These are phyloP conservation scores for Scytalidium lignicola DNA, from an alignment of 2,329 filamentous ascomycete species.

Conservation along the genomic window DNA sequence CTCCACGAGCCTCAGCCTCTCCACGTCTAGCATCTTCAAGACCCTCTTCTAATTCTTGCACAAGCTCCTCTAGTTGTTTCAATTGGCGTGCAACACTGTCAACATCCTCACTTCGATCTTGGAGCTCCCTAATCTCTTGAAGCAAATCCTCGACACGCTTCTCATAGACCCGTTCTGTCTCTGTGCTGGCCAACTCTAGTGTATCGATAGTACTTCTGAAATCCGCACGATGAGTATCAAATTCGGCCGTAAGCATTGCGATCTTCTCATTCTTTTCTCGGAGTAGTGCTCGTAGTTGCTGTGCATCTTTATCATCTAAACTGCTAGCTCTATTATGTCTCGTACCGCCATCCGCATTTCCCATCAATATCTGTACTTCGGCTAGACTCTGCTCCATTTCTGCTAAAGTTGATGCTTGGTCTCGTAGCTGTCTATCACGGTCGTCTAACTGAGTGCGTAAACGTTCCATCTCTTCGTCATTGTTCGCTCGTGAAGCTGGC, in stretches of 20 bases:
- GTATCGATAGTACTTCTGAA: conserved; percentile 97
- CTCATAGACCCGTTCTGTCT: conserved; percentile 95
- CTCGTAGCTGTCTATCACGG: conserved; percentile 79
- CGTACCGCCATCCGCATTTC: conserved; percentile 43
- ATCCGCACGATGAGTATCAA: conserved; percentile 89
- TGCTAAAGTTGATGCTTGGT: conserved; percentile 73
- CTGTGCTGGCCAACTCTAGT: conserved; percentile 87
- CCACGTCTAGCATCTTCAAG: conserved; percentile 90
- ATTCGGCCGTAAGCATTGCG: conserved; percentile 84
- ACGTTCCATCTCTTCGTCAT: conserved; percentile 69
- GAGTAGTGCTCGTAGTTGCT: conserved; percentile 74
- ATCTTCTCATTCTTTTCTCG: conserved; percentile 98
- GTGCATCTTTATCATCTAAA: conserved; percentile 64
- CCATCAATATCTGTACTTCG: conserved; percentile 74
- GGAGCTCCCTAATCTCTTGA: conserved; percentile 75
- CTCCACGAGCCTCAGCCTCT: conserved; percentile 90
- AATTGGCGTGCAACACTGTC: conserved; percentile 86
- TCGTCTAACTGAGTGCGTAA: conserved; percentile 74
- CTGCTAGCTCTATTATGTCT: conserved; percentile 37
- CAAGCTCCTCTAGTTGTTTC: conserved; percentile 91
- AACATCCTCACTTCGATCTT: conserved; percentile 81
- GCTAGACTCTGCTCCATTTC: conserved; percentile 87
- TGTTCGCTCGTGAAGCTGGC: conserved; percentile 34
- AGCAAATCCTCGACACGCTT: conserved; percentile 83
- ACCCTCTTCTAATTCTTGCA: conserved; percentile 94